Conservation (phyloP, 1,139 yeast species). For the Lodderomyces oxycetoniae region DNA sequence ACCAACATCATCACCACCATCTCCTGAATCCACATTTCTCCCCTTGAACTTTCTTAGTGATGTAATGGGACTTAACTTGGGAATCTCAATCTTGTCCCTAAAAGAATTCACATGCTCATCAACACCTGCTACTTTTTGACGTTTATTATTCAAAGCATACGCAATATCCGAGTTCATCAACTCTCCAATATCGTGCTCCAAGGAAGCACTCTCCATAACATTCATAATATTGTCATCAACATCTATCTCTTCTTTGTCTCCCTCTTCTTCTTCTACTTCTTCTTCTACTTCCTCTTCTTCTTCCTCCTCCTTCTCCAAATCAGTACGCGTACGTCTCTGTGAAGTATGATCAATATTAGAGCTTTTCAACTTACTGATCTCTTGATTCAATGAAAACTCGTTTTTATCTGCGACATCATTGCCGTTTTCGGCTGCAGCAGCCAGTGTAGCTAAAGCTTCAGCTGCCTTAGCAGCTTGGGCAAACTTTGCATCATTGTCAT, state of each 20-base stretch:
- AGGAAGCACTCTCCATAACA: too few species aligned
- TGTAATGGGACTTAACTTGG: slow-evolving; percentile 4
- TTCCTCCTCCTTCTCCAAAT: slow-evolving; percentile 1
- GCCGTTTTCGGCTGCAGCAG: slow-evolving; percentile 2
- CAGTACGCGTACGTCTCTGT: too few species aligned
- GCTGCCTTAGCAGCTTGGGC: slow-evolving; percentile 6
- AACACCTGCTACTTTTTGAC: not conserved
- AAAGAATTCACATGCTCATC: too few species aligned
- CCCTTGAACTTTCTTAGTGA: not conserved
- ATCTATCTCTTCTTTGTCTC: slow-evolving; percentile 46
- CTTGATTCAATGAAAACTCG: not conserved
- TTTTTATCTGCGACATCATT: slow-evolving; percentile 1
- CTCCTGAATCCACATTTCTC: not conserved
- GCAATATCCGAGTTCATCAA: slow-evolving; percentile 34
- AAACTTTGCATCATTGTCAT: slow-evolving; percentile 10
- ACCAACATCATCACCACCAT: slow-evolving; percentile 3
- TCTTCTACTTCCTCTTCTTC: not conserved
- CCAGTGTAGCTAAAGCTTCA: slow-evolving; percentile 6
- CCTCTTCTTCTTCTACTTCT: slow-evolving; percentile 16
- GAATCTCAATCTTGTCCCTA: slow-evolving; percentile 8
- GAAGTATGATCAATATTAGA: too few species aligned
- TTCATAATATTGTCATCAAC: too few species aligned
- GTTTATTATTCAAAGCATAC: slow-evolving; percentile 18
- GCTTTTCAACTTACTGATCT: not conserved
- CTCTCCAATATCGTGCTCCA: slow-evolving; percentile 37